Conservation (phyloP, 352 stramenopile genomes). For the Pythium guiyangense region DNA sequence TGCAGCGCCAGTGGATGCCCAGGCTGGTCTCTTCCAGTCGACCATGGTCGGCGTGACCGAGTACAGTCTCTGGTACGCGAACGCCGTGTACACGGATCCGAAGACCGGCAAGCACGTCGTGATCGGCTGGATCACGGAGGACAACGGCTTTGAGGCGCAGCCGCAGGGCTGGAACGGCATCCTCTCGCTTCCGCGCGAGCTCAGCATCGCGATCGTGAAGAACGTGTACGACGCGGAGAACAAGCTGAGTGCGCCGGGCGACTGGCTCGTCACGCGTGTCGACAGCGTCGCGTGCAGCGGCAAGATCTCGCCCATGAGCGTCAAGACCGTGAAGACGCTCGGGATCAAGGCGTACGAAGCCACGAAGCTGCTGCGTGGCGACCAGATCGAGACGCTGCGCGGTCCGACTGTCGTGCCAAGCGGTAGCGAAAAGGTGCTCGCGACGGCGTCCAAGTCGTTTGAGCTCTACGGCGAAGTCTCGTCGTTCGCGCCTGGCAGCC, state of each 20-base stretch:
- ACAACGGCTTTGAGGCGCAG: constrained; percentile 45
- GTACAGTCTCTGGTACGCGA: too few species aligned
- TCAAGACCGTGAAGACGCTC: constrained; percentile 23
- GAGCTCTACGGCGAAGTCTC: constrained; percentile 37
- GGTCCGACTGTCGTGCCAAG: too few species aligned
- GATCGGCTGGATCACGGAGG: constrained; percentile 23
- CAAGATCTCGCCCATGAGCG: too few species aligned
- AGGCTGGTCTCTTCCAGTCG: constrained; percentile 41
- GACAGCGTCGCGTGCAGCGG: constrained; percentile 18
- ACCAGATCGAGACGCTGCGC: too few species aligned
- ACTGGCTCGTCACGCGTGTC: constrained; percentile 41
- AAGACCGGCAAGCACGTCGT: too few species aligned
- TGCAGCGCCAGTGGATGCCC: too few species aligned
- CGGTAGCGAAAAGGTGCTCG: too few species aligned
- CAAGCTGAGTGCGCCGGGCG: constrained; percentile 36
- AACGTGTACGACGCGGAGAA: constrained; percentile 47
- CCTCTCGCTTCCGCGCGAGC: constrained; percentile 47
- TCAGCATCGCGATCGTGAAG: constrained; percentile 43
- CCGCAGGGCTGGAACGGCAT: constrained; percentile 70
- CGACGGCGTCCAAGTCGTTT: too few species aligned
- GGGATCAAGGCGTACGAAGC: constrained; percentile 1
- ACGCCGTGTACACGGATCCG: too few species aligned
- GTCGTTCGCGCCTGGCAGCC: constrained; percentile 49
- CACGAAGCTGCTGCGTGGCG: constrained; percentile 11
- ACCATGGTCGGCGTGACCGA: constrained; percentile 57